Percentiles rank a stretch among this genome's conserved stretches.
Conservation (phyloP, 2,329 filamentous ascomycete genomes). For the Pseudonectria buxi region DNA sequence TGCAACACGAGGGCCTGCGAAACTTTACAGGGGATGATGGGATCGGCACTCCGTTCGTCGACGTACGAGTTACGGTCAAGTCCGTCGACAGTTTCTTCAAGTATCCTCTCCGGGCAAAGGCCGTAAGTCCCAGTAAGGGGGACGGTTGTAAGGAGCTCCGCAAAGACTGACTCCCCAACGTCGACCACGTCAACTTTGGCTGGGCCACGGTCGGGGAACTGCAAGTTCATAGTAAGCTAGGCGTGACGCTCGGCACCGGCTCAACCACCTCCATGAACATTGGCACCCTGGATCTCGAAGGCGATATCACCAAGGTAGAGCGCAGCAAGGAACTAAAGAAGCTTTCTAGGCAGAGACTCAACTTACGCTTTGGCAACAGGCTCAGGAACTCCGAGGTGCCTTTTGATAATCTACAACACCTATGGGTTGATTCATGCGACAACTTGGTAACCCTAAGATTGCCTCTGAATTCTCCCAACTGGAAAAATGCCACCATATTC, state of each 20-base stretch:
- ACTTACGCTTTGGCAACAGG: no score
- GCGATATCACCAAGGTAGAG: conserved; percentile 3
- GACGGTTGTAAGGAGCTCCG: no score
- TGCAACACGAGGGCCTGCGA: conserved; percentile 7
- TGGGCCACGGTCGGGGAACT: conserved; percentile 4
- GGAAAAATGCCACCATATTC: conserved; percentile 5
- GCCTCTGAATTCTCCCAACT: conserved; percentile 4
- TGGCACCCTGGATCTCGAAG: conserved; percentile 2
- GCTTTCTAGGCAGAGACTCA: conserved; percentile 1
- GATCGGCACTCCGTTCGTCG: no score
- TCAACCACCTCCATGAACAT: conserved; percentile 5
- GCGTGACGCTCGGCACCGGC: conserved; percentile 6
- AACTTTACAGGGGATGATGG: conserved; percentile 8
- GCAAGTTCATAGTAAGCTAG: conserved; percentile 1
- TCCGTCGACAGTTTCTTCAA: conserved; percentile 13
- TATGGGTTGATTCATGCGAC: conserved; percentile 1
- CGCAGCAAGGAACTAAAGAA: conserved; percentile 5
- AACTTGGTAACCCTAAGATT: conserved; percentile 5
- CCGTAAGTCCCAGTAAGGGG: background rate
- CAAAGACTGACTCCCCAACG: conserved; percentile 4
- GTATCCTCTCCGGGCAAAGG: conserved; percentile 8
- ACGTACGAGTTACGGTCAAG: no score
- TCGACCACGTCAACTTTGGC: conserved; percentile 8
- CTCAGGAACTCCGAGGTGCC: conserved; percentile 6
- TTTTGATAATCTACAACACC: conserved; percentile 2